These are phyloP conservation scores for Anethum foeniculum DNA, from an alignment of 140 eudicot species.

Conservation along the genomic window DNA sequence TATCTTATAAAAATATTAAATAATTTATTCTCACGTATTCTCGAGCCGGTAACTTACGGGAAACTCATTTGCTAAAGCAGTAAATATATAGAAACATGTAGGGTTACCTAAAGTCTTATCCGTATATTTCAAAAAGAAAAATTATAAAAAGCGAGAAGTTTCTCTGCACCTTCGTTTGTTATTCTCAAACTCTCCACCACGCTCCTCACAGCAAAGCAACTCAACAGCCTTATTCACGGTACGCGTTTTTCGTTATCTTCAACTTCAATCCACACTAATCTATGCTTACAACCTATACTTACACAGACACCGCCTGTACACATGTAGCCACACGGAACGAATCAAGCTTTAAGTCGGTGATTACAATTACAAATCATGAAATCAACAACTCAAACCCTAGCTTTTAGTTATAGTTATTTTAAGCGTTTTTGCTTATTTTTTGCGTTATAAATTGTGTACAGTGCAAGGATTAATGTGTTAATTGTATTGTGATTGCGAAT, in stretches of 20 bases:
- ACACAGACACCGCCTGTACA: background rate
- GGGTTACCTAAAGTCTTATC: no score
- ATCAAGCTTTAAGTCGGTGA: background rate
- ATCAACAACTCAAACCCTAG: background rate
- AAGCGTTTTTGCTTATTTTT: background rate
- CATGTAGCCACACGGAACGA: background rate
- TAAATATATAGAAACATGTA: no score
- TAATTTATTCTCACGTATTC: no score
- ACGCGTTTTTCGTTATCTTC: background rate
- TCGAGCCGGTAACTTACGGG: no score
- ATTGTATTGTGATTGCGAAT: constrained; percentile 9
- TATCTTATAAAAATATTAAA: no score
- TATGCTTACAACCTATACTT: background rate
- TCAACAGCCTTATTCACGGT: background rate
- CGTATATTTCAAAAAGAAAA: background rate
- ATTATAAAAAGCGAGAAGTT: background rate
- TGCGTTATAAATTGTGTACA: background rate
- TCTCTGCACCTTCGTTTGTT: background rate
- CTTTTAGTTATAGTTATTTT: background rate
- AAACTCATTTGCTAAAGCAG: no score
- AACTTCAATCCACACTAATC: background rate
- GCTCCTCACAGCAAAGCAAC: background rate
- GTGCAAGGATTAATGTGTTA: background rate
- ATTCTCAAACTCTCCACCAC: background rate
- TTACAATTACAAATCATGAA: background rate